Conservation (phyloP, 2,329 filamentous ascomycete genomes). For the Lizonia empirigonia region DNA sequence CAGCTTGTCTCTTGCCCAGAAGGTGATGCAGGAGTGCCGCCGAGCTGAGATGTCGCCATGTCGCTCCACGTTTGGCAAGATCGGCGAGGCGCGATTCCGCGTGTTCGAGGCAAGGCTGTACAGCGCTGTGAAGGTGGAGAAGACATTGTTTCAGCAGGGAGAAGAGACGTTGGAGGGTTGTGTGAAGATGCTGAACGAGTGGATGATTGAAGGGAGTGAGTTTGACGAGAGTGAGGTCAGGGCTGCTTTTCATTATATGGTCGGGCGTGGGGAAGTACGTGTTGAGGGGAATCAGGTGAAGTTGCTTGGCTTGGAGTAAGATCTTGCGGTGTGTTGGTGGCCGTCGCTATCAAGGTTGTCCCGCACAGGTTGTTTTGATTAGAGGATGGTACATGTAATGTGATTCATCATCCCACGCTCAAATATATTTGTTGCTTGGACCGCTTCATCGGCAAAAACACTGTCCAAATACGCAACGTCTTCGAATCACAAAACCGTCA, state of each 20-base stretch:
- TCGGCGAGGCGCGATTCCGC: neutral
- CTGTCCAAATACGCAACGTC: too few species aligned
- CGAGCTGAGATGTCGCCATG: neutral
- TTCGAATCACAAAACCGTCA: too few species aligned
- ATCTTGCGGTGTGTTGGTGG: too few species aligned
- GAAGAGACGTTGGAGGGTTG: neutral
- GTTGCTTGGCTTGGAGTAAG: too few species aligned
- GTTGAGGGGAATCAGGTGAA: too few species aligned
- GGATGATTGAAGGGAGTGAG: neutral
- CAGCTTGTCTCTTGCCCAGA: neutral
- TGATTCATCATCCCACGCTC: too few species aligned
- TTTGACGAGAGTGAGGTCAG: neutral
- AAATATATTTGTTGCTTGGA: too few species aligned
- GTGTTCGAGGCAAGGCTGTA: neutral
- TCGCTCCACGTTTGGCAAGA: neutral
- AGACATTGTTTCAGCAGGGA: neutral
- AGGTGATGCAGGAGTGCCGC: neutral
- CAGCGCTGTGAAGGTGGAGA: neutral
- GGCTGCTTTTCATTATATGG: neutral
- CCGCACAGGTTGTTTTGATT: too few species aligned
- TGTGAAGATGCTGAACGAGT: neutral
- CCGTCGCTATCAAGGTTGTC: too few species aligned
- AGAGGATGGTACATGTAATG: too few species aligned
- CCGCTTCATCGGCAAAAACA: too few species aligned
- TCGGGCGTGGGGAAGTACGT: too few species aligned